phyloP scores from a whole-genome alignment of 495 filamentous ascomycete species.

The Talaromyces liani region DNA sequence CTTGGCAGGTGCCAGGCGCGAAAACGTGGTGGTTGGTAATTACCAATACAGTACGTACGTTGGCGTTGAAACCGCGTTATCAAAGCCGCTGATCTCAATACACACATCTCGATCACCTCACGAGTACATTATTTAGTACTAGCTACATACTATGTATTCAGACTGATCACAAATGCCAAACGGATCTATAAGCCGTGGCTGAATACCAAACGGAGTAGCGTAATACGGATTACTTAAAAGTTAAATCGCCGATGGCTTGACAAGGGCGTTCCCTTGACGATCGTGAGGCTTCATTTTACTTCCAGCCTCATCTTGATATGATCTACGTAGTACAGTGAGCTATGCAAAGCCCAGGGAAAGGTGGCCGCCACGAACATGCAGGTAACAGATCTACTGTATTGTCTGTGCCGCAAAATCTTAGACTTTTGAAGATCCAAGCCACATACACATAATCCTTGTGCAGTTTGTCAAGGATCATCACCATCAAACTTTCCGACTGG shows the following conservation, averaged over 20 bases:
- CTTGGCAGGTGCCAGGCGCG: neutral
- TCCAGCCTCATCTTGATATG: no score
- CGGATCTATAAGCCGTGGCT: no score
- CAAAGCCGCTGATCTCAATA: neutral
- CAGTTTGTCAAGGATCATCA: neutral
- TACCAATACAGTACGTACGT: neutral
- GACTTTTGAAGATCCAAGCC: neutral
- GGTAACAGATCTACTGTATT: neutral
- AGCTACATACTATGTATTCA: neutral
- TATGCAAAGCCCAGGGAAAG: neutral
- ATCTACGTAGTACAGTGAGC: no score
- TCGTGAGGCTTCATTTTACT: no score
- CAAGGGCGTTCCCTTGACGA: no score
- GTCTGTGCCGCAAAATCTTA: neutral
- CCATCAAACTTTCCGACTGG: constrained; percentile 3
- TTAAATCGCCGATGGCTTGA: no score
- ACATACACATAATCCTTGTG: neutral
- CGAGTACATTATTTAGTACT: no score
- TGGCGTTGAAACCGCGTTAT: neutral
- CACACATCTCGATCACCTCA: neutral
- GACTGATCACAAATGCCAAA: neutral
- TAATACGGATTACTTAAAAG: no score
- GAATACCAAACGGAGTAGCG: no score
- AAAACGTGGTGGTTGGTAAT: neutral
- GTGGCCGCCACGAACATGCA: neutral